Evolutionary conservation across 306 rosid genomes (phyloP), one percentile per base, ranked within the genome.

Genomic region (Acacia crassicarpa): DNA sequence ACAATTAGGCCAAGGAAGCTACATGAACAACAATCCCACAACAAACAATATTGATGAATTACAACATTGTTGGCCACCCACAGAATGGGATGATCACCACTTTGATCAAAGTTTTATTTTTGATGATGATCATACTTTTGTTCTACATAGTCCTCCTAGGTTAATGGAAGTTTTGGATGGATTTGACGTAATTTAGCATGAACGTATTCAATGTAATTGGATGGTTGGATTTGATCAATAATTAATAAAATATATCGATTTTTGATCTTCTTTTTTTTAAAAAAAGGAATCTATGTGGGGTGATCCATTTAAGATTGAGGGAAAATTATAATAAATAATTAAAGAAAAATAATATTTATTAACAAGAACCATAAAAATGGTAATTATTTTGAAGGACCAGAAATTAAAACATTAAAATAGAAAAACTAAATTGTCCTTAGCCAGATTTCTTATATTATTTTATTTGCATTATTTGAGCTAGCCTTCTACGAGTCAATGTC

Each of bases 111-210:
- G 17, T 69, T 69, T 69, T 15, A 3, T 69, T 2, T 69, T 69
- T 5, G 53, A 41, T n/a, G 19, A 10, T 41, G 9, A 5, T 40
- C 74, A n/a, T 15, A 69, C 27, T n/a, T 69, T 69, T 69, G 33
- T 69, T n/a, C 32, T 69, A 2, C 53, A 69, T n/a, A 69, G 74
- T n/a, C 74, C 74, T 69, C 74, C 74, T 3, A 17, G 53, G 17
- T 69, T 69, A 22, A 69, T 69, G 74, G 74, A 69, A 69, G 6
- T 69, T 27, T 11, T 69, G n/a, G 74, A 41, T 41, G 74, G 53
- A 4, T 69, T 69, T 2, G 74, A 41, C 13, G 22, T 69, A 12
- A 35, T 67, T 8, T 67, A 67, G 13, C 11, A 35, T 66, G 22
- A 2, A 3, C 4, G 3, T 49, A 43, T 2, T 8, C 12, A 0